Percentiles rank a stretch among this genome's conserved stretches.
phyloP scores from a whole-genome alignment of 75 land plant genomes.

The Pinus albicaulis region DNA sequence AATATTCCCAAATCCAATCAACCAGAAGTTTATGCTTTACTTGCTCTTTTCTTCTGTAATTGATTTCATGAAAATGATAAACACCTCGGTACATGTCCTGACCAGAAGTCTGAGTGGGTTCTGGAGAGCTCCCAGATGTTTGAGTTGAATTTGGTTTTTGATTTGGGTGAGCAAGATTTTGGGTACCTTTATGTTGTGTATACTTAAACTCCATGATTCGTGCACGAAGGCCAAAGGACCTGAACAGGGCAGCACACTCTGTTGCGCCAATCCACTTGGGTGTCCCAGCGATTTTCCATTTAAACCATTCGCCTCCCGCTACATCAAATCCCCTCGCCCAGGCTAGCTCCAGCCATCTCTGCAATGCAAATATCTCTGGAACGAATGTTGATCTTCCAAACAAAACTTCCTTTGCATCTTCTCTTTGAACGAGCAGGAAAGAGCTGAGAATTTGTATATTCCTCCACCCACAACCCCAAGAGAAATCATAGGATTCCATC shows the following conservation, averaged over 20 bases:
- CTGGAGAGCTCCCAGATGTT: neutral
- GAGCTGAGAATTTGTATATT: conserved; percentile 23
- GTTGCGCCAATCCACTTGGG: conserved; percentile 37
- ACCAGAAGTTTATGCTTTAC: conserved; percentile 16
- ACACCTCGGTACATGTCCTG: neutral
- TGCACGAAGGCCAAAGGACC: conserved; percentile 30
- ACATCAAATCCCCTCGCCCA: conserved; percentile 28
- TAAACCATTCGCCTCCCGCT: conserved; percentile 20
- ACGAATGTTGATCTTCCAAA: conserved; percentile 25
- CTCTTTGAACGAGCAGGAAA: neutral
- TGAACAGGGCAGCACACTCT: conserved; percentile 31
- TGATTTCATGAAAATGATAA: neutral
- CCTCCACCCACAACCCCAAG: conserved; percentile 31
- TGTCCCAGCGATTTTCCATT: conserved; percentile 25
- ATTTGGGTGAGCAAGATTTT: conserved; percentile 2
- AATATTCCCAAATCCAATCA: conserved; percentile 34
- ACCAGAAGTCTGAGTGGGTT: neutral
- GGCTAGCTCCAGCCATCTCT: conserved; percentile 31
- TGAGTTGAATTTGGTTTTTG: neutral
- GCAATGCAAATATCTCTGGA: conserved; percentile 19
- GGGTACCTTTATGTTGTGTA: neutral
- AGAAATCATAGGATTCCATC: neutral
- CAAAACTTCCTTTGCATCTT: conserved; percentile 2
- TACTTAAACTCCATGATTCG: conserved; percentile 20
- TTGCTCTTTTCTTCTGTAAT: neutral